Evolutionary conservation across 148 eudicot species (phyloP), one percentile per base, ranked within the genome.

Genomic region (Cornus florida): DNA sequence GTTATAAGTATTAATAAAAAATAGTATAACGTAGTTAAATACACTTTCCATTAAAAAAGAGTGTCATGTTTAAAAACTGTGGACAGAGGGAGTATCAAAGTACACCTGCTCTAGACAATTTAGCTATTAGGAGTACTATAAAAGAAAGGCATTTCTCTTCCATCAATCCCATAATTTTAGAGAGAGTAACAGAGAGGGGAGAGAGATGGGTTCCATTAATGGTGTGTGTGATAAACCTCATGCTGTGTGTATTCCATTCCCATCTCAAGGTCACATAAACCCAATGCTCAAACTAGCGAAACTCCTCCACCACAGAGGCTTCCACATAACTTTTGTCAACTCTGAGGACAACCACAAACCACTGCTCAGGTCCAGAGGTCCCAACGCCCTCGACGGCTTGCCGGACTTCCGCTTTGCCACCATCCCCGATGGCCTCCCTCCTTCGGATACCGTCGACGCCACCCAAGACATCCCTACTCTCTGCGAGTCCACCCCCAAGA

Each of bases 251-350:
- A 66, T 92, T 10, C 92, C 96, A 39, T 84, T 64, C 62, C 93
- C 95, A 14, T 87, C 91, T 7, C 92, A 92, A 83, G 96, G 96
- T 80, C 96, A 92, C 78, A 77, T 92, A 11, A 89, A 74, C 81
- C 92, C 93, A 2, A 89, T 92, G 90, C 82, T 90, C 11, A 84
- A 89, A 78, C 73, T 92, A 43, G 88, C 92, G 2, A 89, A 86
- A 60, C 86, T 92, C 69, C 88, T 92, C 16, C 91, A 90, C 80
- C 50, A 57, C 73, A 79, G 75, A 22, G 89, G 90, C 84, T 90
- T 92, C 78, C 79, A 79, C 79, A 71, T 92, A 50, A 89, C 97
- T 82, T 92, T 92, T 69, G 89, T 92, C 33, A 81, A 89, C 87
- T 85, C 90, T 16, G 84, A 80, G 12, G 85, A 78, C 84, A 90